Percentiles rank a stretch among this genome's conserved stretches.
phyloP scores from a whole-genome alignment of 2,329 filamentous ascomycete genomes.

The Cadophora gregata region DNA sequence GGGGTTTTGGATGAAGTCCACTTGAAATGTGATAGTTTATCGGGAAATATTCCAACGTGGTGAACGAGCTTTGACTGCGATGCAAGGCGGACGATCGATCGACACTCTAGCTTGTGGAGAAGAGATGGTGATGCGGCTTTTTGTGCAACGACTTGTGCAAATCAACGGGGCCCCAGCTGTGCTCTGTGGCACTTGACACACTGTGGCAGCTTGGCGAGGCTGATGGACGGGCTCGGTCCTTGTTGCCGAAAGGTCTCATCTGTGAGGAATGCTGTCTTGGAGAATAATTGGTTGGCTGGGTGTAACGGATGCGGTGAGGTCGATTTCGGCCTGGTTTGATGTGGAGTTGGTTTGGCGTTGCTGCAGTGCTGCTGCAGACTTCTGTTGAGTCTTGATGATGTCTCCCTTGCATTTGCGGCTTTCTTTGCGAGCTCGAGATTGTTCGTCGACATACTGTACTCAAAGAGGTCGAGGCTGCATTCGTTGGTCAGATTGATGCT shows the following conservation, averaged over 20 bases:
- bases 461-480: neutral
- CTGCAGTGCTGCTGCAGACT: conserved; percentile 1
- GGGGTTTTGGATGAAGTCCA: neutral
- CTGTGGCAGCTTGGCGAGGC: conserved; percentile 17
- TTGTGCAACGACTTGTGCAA: neutral
- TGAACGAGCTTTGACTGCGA: neutral
- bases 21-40: neutral
- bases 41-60: neutral
- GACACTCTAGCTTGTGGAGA: neutral
- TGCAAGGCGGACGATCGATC: neutral
- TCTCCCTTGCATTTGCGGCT: too few relatives aligned
- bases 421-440: neutral
- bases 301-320: neutral
- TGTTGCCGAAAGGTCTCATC: neutral
- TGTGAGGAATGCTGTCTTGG: neutral
- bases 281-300: neutral
- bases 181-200: conserved; percentile 8
- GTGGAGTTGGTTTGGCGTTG: neutral
- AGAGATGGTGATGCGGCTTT: neutral
- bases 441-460: too few relatives aligned
- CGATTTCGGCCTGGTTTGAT: neutral
- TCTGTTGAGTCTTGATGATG: neutral
- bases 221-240: conserved; percentile 12
- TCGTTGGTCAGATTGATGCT: neutral
- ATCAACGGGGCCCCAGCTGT: neutral